Evolutionary conservation across 2,329 filamentous ascomycete genomes (phyloP), one percentile per base, ranked within the genome.

Genomic region (Ascochyta koolunga): DNA sequence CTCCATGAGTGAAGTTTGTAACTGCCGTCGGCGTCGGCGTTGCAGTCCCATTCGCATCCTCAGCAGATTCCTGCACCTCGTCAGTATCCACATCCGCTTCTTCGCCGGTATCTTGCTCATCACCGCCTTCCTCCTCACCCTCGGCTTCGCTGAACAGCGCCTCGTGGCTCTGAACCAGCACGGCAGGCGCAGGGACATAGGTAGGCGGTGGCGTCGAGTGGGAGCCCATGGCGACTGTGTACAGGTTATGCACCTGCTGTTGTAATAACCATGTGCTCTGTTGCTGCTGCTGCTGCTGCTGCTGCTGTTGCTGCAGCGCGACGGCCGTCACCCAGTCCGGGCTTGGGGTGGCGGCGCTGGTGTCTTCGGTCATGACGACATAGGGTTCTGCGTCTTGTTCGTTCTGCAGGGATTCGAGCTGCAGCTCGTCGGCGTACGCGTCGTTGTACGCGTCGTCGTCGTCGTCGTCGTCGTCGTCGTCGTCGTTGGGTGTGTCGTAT

Each of bases 41-140:
- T 13, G 11, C 13, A 29, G 27, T 8, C 2, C n/a, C 48, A 10
- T 45, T 33, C 1, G 4, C 43, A 4, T 36, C 50, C 0, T 68
- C 65, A 6, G 59, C 59, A 43, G 63, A 63, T 3, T 59, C 63
- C 22, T 67, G 62, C 10, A 67, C 56, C 6, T 65, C 67, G 6
- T 72, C 69, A 1, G 59, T 66, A 18, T 70, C 68, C 15, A 67
- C 46, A 42, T 68, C 65, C 5, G 59, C 64, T 38, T 72, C 68
- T 5, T 65, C 67, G 0, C 55, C 68, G 2, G 65, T 65, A 19
- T 67, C 65, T 8, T 32, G 15, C 7, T 48, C 50, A 11, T 43
- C 38, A 5, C 10, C 36, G 13, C 15, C 22, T 21, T 36, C 39
- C 6, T 32, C 47, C n/a, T n/a, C n/a, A n/a, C n/a, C n/a, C n/a